Percentiles rank a stretch among this genome's conserved stretches.
These are phyloP conservation scores for Plenodomus tracheiphilus DNA, from an alignment of 2,329 filamentous ascomycete genomes.

Conservation along the genomic window DNA sequence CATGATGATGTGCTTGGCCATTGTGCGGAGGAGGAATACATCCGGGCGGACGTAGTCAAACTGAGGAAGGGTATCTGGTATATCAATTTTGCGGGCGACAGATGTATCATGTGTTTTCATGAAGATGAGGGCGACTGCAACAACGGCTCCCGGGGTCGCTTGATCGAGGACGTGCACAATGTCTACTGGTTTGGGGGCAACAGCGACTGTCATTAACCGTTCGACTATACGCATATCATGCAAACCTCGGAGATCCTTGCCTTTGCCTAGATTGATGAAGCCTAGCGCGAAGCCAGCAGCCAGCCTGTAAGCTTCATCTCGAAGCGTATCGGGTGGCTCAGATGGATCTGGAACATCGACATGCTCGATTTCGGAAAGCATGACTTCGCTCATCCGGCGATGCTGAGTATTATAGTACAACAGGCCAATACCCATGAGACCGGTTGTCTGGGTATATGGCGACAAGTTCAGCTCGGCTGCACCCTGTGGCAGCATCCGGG, in stretches of 20 bases:
- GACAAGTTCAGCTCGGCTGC: constrained; percentile 94
- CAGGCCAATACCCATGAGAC: constrained; percentile 94
- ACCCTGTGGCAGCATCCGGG: constrained; percentile 86
- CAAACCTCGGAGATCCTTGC: constrained; percentile 81
- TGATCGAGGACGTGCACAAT: constrained; percentile 91
- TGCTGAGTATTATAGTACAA: constrained; percentile 95
- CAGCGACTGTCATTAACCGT: constrained; percentile 80
- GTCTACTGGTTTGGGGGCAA: constrained; percentile 86
- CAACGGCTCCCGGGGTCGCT: constrained; percentile 87
- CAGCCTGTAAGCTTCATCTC: constrained; percentile 94
- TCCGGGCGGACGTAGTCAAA: constrained; percentile 97
- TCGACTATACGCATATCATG: constrained; percentile 94
- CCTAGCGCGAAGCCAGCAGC: constrained; percentile 92
- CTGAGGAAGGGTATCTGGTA: constrained; percentile 85
- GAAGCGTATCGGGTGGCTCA: constrained; percentile 71
- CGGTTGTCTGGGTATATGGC: constrained; percentile 89
- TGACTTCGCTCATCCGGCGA: constrained; percentile 97
- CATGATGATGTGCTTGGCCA: constrained; percentile 88
- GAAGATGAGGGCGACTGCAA: constrained; percentile 88
- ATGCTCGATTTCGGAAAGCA: constrained; percentile 95
- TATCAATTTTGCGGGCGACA: constrained; percentile 87
- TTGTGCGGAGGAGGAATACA: constrained; percentile 83
- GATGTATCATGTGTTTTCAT: constrained; percentile 93
- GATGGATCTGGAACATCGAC: constrained; percentile 76
- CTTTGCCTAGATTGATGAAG: constrained; percentile 92